Conservation (phyloP, 192 early-diverging fungal species). For the Podila clonocystis region DNA sequence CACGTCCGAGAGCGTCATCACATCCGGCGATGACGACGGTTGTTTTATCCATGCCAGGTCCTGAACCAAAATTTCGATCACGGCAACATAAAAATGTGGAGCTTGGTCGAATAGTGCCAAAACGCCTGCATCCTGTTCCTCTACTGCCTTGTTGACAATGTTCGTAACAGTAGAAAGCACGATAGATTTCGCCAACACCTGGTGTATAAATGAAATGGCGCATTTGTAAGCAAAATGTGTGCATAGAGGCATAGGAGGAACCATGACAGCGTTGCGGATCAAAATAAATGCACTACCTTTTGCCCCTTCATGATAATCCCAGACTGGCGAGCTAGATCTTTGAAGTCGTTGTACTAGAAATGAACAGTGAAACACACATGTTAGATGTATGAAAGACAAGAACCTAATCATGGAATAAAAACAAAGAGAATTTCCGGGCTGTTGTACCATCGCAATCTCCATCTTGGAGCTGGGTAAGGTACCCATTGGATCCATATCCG, state of each 20-base stretch:
- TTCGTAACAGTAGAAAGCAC: conserved; percentile 8
- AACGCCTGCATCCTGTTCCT: neutral
- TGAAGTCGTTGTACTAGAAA: conserved; percentile 33
- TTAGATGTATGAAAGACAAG: too few relatives aligned
- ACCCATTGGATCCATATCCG: conserved; percentile 52
- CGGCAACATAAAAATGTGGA: conserved; percentile 5
- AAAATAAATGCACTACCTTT: conserved; percentile 2
- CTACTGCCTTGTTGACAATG: conserved; percentile 12
- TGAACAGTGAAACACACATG: neutral
- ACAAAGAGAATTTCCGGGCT: too few relatives aligned
- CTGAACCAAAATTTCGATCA: conserved; percentile 26
- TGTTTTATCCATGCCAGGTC: conserved; percentile 40
- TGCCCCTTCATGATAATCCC: conserved; percentile 38
- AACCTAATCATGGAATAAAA: too few relatives aligned
- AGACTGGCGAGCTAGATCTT: conserved; percentile 23
- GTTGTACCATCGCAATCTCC: conserved; percentile 47
- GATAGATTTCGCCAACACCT: conserved; percentile 30
- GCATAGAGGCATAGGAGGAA: neutral
- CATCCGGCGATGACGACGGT: conserved; percentile 17
- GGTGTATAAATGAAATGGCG: neutral
- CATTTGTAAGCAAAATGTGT: neutral
- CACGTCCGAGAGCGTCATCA: conserved; percentile 14
- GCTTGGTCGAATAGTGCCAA: conserved; percentile 13
- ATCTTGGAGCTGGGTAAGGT: conserved; percentile 25
- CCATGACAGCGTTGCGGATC: neutral